Base-by-base conservation (phyloP, 2,329 filamentous ascomycete genomes). In the Raffaelea arxii region DNA sequence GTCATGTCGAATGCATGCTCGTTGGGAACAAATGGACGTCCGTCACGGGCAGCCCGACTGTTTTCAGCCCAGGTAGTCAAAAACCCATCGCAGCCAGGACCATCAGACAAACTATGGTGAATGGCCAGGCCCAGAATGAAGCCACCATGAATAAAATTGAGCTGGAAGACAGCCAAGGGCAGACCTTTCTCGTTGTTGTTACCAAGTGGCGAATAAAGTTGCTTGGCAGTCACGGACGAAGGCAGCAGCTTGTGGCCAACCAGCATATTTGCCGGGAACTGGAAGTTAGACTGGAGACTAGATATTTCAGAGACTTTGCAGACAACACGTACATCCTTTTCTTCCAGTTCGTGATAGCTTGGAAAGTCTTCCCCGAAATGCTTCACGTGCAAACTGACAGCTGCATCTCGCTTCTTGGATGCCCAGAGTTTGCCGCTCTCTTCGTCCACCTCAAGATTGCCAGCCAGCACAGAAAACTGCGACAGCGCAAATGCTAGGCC, bases 61-160 rank as follows among this genome's bases (percentile, higher is more conserved):
- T 58, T 58, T 41, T 53, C 46, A 12, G 59, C 55, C 58, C 56
- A 59, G 23, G 51, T 53, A 2, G 53, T 52, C 18, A 61, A 35
- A 46, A 61, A 54, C 7, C 51, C 54, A 43, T 61, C 55, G 38
- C 53, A 57, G 27, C 49, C 48, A 2, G 48, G 44, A 16, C 59
- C 56, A 24, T 55, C 53, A 14, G 54, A 56, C 22, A 60, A 51
- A 9, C 46, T 53, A 43, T 62, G 59, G 39, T 58, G 55, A 16
- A 59, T 45, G 16, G 58, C 58, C 16, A 53, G 23, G 11, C 43
- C 58, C 10, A 62, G 36, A 30, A 61, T 51, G 14, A 60, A 32
- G n/a, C 59, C 59, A 25, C 57, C 56, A 6, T 38, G 44, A 43
- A 62, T 57, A 40, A 61, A 59, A 46, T 51, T 62, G 43, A 55